phyloP scores from a whole-genome alignment of 2,329 filamentous ascomycete species.

The Botrytis byssoidea region DNA sequence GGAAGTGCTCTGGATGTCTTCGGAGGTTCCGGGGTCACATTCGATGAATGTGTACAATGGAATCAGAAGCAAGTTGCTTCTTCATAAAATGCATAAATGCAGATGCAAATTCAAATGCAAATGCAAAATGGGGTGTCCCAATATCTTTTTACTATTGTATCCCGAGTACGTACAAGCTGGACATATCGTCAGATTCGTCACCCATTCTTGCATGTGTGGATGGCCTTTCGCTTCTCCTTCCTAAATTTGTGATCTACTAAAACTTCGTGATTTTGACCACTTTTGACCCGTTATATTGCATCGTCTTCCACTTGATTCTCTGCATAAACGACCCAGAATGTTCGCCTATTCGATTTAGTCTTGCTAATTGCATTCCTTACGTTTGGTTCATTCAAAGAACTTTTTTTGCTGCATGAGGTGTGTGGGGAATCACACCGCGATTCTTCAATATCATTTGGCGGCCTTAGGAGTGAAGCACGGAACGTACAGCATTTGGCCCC shows the following conservation, averaged over 20 bases:
- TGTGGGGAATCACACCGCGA: conserved; percentile 15
- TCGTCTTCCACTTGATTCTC: conserved; percentile 11
- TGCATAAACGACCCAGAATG: background rate
- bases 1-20: conserved; percentile 96
- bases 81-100: conserved; percentile 3
- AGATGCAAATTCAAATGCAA: background rate
- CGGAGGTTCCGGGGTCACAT: conserved; percentile 80
- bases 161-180: background rate
- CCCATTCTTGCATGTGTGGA: background rate
- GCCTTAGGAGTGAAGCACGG: background rate
- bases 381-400: background rate
- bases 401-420: conserved; percentile 16
- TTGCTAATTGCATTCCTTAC: background rate
- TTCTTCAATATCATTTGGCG: conserved; percentile 6
- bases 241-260: background rate
- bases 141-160: background rate
- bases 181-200: background rate
- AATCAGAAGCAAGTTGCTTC: conserved; percentile 54
- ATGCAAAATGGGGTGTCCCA: background rate
- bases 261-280: background rate
- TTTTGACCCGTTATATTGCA: conserved; percentile 5
- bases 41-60: conserved; percentile 88
- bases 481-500: background rate
- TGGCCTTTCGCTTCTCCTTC: background rate
- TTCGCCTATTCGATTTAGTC: background rate